A percentile compares a stretch with the other conserved stretches of the same genome.
These are phyloP conservation scores for Ganoderma lingzhi DNA, from an alignment of 1,284 basidiomycete genomes.

Conservation along the genomic window DNA sequence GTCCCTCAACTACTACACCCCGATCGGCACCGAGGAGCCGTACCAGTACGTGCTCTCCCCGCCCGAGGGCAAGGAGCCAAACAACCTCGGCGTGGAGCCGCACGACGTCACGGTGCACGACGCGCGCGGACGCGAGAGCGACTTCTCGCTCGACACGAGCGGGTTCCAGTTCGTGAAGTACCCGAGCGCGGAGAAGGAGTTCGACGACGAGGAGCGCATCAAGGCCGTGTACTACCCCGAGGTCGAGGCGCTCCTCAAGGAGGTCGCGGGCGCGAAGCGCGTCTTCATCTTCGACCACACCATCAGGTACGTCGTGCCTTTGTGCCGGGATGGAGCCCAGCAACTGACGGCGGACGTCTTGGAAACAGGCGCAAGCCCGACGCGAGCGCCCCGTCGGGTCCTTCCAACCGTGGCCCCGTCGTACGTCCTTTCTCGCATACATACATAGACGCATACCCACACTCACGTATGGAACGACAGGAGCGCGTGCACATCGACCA, in stretches of 20 bases:
- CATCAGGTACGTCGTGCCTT: slow-evolving; percentile 23
- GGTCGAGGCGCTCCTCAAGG: slow-evolving; percentile 50
- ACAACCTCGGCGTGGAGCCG: slow-evolving; percentile 39
- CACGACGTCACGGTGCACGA: slow-evolving; percentile 38
- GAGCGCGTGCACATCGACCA: slow-evolving; percentile 63
- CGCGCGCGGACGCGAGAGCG: slow-evolving; percentile 38
- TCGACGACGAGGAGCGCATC: slow-evolving; percentile 50
- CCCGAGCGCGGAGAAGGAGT: slow-evolving; percentile 38
- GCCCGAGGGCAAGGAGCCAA: slow-evolving; percentile 31
- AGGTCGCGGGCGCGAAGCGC: slow-evolving; percentile 46
- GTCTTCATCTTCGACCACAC: slow-evolving; percentile 54
- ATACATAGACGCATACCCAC: neutral
- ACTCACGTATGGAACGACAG: slow-evolving; percentile 19
- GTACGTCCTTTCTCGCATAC: slow-evolving; percentile 11
- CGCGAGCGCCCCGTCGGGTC: slow-evolving; percentile 21
- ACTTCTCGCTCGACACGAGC: slow-evolving; percentile 45
- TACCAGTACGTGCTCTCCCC: slow-evolving; percentile 38
- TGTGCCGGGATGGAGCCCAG: neutral
- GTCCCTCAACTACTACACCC: slow-evolving; percentile 37
- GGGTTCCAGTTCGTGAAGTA: slow-evolving; percentile 49
- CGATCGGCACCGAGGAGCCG: slow-evolving; percentile 34
- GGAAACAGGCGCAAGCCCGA: slow-evolving; percentile 21
- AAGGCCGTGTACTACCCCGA: slow-evolving; percentile 48
- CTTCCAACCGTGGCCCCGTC: slow-evolving; percentile 25
- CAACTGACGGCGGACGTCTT: neutral